A percentile compares a stretch with the other conserved stretches of the same genome.
Conservation (phyloP, 1,284 basidiomycete species). For the Ceratobasidium sp. region DNA sequence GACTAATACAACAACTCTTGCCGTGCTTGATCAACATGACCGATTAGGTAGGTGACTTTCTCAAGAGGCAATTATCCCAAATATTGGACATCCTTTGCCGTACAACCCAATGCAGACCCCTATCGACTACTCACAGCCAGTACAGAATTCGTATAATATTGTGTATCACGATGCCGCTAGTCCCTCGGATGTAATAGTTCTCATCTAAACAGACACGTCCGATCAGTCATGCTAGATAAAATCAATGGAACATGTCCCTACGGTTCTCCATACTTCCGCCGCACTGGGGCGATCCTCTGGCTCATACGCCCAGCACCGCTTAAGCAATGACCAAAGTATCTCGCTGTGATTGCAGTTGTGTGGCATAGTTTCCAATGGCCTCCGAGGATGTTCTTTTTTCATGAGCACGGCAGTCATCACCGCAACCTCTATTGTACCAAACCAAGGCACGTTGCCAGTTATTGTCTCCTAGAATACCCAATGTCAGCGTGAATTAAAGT, state of each 20-base stretch:
- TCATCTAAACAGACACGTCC: too few relatives aligned
- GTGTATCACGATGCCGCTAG: too few relatives aligned
- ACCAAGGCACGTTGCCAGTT: conserved; percentile 26
- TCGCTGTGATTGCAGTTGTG: neutral
- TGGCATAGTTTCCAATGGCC: neutral
- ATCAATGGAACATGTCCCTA: neutral
- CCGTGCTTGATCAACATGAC: too few relatives aligned
- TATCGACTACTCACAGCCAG: too few relatives aligned
- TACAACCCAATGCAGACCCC: too few relatives aligned
- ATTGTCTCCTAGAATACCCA: conserved; percentile 3
- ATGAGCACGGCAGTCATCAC: conserved; percentile 8
- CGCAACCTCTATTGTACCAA: neutral
- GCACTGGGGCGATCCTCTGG: conserved; percentile 19
- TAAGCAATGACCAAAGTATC: neutral
- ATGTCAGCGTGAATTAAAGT: neutral
- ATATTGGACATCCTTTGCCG: too few relatives aligned
- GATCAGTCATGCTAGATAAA: too few relatives aligned
- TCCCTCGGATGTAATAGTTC: too few relatives aligned
- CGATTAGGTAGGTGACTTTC: too few relatives aligned
- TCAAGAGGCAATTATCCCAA: too few relatives aligned
- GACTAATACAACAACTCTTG: too few relatives aligned
- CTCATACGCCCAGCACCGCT: conserved; percentile 12
- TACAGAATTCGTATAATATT: too few relatives aligned
- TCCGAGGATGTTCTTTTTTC: neutral
- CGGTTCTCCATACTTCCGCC: neutral